Base-by-base conservation (phyloP, 2,329 filamentous ascomycete species). In the Neurospora sp. region DNA sequence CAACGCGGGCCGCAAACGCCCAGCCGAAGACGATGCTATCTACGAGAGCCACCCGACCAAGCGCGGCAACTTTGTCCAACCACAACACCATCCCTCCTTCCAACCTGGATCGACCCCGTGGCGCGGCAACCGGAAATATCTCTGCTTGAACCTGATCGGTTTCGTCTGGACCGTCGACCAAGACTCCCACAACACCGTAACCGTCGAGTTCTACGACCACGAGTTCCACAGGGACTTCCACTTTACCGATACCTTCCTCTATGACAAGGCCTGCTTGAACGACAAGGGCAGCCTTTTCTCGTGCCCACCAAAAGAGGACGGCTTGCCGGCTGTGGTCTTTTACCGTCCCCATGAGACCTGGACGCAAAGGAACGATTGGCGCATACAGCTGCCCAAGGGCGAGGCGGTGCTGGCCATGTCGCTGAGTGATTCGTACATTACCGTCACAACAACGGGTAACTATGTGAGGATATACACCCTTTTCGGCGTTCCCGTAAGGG, bases 101-200 rank as follows among this genome's bases (percentile, higher is more conserved):
- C 96, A 99, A 78, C 93, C 95, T 0, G 95, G 96, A 1, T 94
- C 93, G 69, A 99, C 96, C 0, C 95, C 95, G 0, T 99, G 96
- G 96, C 89, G 93, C 72, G 96, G 96, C 1, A 96, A 97, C 79
- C 87, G 96, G 73, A 93, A 95, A 77, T 97, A 99, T 78, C 86
- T 99, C 0, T 97, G 93, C 77, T 86, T 98, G 52, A 98, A 98
- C 78, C 83, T 99, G 71, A 92, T 94, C 68, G 96, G 96, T 0
- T 96, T 96, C 77, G 92, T 97, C 9, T 99, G 96, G 93, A 98
- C 95, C 0, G 93, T 99, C 19, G 92, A 97, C 75, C 96, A 99
- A 80, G 94, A 97, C 77, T 92, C 91, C 0, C 91, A 95, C 75
- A 89, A 98, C 78, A 99, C 96, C 1, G 90, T 99, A 11, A 97